phyloP scores from a whole-genome alignment of 495 filamentous ascomycete species.

The Lepidopterella palustris region DNA sequence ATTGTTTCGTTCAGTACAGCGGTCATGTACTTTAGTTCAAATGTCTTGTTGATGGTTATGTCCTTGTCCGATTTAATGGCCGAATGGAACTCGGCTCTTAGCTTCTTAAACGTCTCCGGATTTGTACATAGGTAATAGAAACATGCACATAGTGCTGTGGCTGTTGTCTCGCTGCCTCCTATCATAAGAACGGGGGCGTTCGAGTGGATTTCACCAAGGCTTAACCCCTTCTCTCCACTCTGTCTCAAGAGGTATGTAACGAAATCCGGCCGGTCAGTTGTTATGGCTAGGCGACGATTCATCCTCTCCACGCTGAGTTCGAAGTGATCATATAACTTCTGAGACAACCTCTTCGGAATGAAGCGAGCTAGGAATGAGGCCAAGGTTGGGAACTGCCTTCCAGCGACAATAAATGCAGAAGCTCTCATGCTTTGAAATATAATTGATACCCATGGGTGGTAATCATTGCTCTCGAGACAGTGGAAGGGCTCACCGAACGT shows the following conservation, averaged over 20 bases:
- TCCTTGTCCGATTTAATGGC: slow-evolving; percentile 9
- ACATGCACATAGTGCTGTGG: slow-evolving; percentile 12
- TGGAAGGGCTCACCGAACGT: slow-evolving; percentile 21
- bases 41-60: neutral
- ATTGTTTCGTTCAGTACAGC: slow-evolving; percentile 24
- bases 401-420: neutral
- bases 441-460: slow-evolving; percentile 11
- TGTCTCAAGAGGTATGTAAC: slow-evolving; percentile 15
- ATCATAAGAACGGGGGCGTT: slow-evolving; percentile 14
- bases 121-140: slow-evolving; percentile 15
- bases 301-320: slow-evolving; percentile 5
- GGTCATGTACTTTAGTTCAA: slow-evolving; percentile 9
- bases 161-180: slow-evolving; percentile 26
- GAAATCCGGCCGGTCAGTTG: slow-evolving; percentile 17
- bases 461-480: slow-evolving; percentile 7
- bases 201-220: slow-evolving; percentile 5
- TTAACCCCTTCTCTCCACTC: slow-evolving; percentile 1
- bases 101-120: slow-evolving; percentile 1
- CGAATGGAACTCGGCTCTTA: slow-evolving; percentile 12
- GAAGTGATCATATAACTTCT: slow-evolving; percentile 2
- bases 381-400: neutral
- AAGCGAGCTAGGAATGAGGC: neutral
- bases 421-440: slow-evolving; percentile 9
- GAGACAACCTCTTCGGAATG: neutral
- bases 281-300: slow-evolving; percentile 5